Evolutionary conservation across 169 alveolate genomes (phyloP).

Genomic region (Eimeria maxima): DNA sequence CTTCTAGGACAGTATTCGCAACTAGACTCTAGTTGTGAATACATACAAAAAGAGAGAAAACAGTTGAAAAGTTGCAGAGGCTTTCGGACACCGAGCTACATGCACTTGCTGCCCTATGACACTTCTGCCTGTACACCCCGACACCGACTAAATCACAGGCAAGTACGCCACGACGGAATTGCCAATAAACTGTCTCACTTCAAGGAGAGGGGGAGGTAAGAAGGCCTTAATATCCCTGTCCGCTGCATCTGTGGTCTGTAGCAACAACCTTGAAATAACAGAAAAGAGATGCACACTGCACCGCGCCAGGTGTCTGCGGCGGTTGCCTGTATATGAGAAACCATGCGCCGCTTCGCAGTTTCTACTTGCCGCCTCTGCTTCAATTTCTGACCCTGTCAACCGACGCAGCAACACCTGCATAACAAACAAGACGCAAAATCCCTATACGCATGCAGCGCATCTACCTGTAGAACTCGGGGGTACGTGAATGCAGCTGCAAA

Average conservation of each 20-base stretch:
- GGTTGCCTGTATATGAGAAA: neutral
- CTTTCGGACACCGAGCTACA: too few species aligned
- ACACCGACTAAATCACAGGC: neutral
- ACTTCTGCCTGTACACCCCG: too few species aligned
- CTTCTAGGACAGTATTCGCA: too few species aligned
- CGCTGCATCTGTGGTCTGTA: neutral
- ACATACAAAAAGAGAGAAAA: neutral
- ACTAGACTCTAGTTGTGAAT: too few species aligned
- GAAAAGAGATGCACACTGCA: neutral
- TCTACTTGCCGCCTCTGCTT: neutral
- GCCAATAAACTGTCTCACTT: neutral
- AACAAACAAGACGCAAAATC: neutral
- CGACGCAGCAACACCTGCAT: slow-evolving; percentile 28
- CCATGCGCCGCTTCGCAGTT: neutral
- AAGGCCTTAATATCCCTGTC: neutral
- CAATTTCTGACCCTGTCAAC: neutral
- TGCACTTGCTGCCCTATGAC: too few species aligned
- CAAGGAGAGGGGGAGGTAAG: neutral
- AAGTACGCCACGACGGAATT: neutral
- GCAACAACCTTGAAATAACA: neutral
- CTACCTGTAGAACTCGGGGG: neutral
- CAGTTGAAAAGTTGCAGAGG: neutral
- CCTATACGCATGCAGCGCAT: neutral
- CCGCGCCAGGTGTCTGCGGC: slow-evolving; percentile 11
- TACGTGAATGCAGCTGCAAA: neutral